These are phyloP conservation scores for Termitomyces sp. DNA, from an alignment of 768 basidiomycete genomes.

Conservation along the genomic window DNA sequence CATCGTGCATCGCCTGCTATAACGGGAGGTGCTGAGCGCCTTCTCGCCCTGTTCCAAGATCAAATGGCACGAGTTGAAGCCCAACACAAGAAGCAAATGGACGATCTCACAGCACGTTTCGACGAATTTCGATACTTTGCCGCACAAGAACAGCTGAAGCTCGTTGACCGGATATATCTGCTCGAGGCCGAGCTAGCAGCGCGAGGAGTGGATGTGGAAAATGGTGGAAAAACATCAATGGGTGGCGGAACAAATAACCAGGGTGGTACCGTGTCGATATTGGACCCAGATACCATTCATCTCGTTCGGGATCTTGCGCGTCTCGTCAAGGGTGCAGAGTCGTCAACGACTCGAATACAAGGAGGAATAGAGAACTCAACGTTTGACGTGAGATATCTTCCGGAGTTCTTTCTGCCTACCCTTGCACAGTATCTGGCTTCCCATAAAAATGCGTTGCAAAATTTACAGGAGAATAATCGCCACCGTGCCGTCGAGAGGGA, in stretches of 20 bases:
- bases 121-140: slow-evolving; percentile 2
- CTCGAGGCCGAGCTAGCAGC: slow-evolving; percentile 6
- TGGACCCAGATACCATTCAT: not conserved
- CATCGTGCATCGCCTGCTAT: not conserved
- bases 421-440: slow-evolving; percentile 7
- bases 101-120: slow-evolving; percentile 3
- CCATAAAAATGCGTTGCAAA: not conserved
- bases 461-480: not conserved
- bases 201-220: not conserved
- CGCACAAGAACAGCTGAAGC: not conserved
- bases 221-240: too few species aligned
- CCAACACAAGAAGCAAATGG: not conserved
- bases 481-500: not conserved
- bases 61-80: slow-evolving; percentile 3
- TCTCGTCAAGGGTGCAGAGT: not conserved
- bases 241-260: not conserved
- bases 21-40: slow-evolving; percentile 1
- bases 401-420: slow-evolving; percentile 2
- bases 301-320: not conserved
- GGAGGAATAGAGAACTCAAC: not conserved
- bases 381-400: not conserved
- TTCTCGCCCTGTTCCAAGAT: slow-evolving; percentile 5
- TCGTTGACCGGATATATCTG: slow-evolving; percentile 2
- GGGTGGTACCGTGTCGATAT: not conserved
- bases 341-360: not conserved